phyloP scores from a whole-genome alignment of 2,329 filamentous ascomycete species.

The Fusarium coicis region DNA sequence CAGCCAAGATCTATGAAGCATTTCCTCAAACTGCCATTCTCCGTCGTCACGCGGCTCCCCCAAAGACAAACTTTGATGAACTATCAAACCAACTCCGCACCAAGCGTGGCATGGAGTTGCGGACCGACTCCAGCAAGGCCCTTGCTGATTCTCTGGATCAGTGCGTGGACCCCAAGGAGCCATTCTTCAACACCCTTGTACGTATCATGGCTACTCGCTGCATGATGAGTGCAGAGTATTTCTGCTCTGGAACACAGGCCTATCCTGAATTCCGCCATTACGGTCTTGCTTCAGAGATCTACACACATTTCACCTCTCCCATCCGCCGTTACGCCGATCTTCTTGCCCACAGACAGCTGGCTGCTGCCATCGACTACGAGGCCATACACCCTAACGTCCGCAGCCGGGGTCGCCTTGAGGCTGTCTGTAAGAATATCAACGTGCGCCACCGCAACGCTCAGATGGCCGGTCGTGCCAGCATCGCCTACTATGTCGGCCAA shows the following conservation, averaged over 20 bases:
- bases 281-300: constrained; percentile 94
- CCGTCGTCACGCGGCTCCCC: constrained; percentile 89
- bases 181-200: constrained; percentile 98
- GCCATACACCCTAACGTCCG: constrained; percentile 83
- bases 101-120: constrained; percentile 83
- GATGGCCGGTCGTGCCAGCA: constrained; percentile 90
- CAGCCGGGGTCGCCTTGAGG: constrained; percentile 86
- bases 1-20: constrained; percentile 86
- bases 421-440: constrained; percentile 98
- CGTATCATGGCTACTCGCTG: constrained; percentile 97
- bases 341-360: constrained; percentile 91
- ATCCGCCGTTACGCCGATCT: constrained; percentile 98
- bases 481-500: constrained; percentile 98
- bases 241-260: constrained; percentile 91
- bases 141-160: constrained; percentile 90
- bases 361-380: constrained; percentile 94
- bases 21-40: constrained; percentile 97
- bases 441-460: constrained; percentile 96
- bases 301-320: constrained; percentile 97
- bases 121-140: constrained; percentile 88
- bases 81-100: constrained; percentile 89
- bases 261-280: constrained; percentile 98
- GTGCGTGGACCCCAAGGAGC: constrained; percentile 82
- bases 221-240: constrained; percentile 99
- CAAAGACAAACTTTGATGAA: constrained; percentile 96